Evolutionary conservation across 805 yeast species (phyloP).

Genomic region (Brettanomyces custersianus): DNA sequence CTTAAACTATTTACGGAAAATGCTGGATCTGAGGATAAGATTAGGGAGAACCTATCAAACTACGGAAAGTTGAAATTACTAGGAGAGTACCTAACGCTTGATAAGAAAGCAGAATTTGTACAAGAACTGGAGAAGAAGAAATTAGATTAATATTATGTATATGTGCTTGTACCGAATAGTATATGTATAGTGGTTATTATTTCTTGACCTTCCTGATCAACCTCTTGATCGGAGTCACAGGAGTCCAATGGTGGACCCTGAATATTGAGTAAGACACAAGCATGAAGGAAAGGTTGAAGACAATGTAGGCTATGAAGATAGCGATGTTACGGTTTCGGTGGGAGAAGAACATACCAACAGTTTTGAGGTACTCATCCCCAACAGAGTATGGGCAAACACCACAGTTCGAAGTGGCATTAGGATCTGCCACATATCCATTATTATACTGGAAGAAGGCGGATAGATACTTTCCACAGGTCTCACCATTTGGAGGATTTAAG

Average conservation of each 20-base stretch:
- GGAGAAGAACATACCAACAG: constrained; percentile 33
- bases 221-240: too few relatives aligned
- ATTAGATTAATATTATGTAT: too few relatives aligned
- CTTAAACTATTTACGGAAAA: constrained; percentile 16
- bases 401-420: constrained; percentile 39
- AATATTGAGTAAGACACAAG: constrained; percentile 10
- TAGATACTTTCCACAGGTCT: constrained; percentile 55
- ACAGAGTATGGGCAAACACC: constrained; percentile 37
- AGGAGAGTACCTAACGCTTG: constrained; percentile 33
- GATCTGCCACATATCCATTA: constrained; percentile 52
- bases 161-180: too few relatives aligned
- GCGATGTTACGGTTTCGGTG: constrained; percentile 65
- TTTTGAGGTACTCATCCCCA: constrained; percentile 38
- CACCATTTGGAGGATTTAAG: constrained; percentile 48
- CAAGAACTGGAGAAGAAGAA: too few relatives aligned
- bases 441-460: constrained; percentile 25
- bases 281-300: constrained; percentile 32
- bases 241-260: constrained; percentile 13
- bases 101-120: constrained; percentile 37
- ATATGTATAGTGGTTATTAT: too few relatives aligned
- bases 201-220: too few relatives aligned
- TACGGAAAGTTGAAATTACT: constrained; percentile 42
- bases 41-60: constrained; percentile 26
- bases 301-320: constrained; percentile 44
- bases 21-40: constrained; percentile 4